Evolutionary conservation across 805 yeast genomes (phyloP), one percentile per base, ranked within the genome.

Genomic region (Lipomyces chichibuensis): DNA sequence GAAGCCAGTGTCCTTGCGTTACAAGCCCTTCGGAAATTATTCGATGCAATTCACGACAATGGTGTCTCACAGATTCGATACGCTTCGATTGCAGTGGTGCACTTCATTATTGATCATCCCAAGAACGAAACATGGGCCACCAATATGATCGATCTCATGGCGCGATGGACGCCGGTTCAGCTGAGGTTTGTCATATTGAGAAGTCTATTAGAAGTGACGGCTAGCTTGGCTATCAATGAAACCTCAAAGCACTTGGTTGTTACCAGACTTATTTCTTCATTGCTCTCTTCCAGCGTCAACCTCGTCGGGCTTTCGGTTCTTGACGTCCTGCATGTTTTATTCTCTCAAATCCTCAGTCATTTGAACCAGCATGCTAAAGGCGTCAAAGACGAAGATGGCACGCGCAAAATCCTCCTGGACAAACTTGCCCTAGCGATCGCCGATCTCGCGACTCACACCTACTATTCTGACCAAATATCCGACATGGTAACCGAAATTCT

Each of bases 251-350:
- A 83, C 73, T 72, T 76, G n/a, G 79, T 80, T 39, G 78, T 81
- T 52, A 80, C 88, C 35, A 77, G 77, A 58, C 76, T 84, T 63
- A 80, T 87, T 7, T 78, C 87, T 9, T 87, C 88, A 13, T 78
- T 92, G 37, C 80, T 93, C n/a, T 83, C 88, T 0, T 88, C 95
- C 0, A 87, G 88, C 52, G 91, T 91, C 54, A 91, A 89, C 75
- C 86, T 94, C 83, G 88, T 92, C 69, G 98, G 98, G 0, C 80
- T 95, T 57, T 89, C 97, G 11, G 90, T 92, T 5, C 82, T 92
- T 51, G 98, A 93, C 75, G 84, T 90, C 51, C 53, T 69, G 57
- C 72, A 69, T 37, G 25, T 65, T 8, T 53, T 71, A 32, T 59
- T 64, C 23, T 37, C 57, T 13, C 72, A 65, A 59, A 62, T 68